phyloP scores from a whole-genome alignment of 495 filamentous ascomycete genomes.

The Penicillium arizonense region DNA sequence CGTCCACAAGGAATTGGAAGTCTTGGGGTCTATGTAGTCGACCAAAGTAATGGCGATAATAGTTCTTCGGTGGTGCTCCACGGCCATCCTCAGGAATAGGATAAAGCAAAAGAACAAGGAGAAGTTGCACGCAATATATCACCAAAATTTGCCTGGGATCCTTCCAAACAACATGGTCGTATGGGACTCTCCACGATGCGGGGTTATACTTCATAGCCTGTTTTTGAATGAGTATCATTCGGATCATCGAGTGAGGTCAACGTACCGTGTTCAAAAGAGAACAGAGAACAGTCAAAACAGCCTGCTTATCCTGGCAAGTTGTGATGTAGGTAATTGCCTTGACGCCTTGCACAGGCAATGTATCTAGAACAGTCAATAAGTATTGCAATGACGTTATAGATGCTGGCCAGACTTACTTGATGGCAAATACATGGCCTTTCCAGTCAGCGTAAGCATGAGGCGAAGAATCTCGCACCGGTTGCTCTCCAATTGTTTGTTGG shows the following conservation, averaged over 20 bases:
- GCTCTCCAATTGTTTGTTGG: slow-evolving; percentile 85
- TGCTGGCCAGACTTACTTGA: slow-evolving; percentile 51
- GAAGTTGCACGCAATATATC: slow-evolving; percentile 85
- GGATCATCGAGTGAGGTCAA: neutral
- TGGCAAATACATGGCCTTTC: slow-evolving; percentile 91
- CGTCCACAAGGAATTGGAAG: slow-evolving; percentile 96
- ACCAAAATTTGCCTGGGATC: slow-evolving; percentile 91
- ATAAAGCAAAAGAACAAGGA: slow-evolving; percentile 86
- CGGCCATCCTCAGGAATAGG: slow-evolving; percentile 78
- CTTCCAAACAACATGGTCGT: slow-evolving; percentile 90
- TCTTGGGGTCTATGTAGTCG: slow-evolving; percentile 91
- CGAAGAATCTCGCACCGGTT: slow-evolving; percentile 90
- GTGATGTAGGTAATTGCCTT: slow-evolving; percentile 87
- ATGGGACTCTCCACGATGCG: slow-evolving; percentile 89
- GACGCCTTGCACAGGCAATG: slow-evolving; percentile 81
- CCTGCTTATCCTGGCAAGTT: slow-evolving; percentile 85
- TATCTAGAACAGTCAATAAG: slow-evolving; percentile 39
- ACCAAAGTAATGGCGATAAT: slow-evolving; percentile 88
- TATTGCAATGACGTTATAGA: neutral
- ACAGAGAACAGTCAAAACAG: slow-evolving; percentile 84
- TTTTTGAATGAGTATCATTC: slow-evolving; percentile 2
- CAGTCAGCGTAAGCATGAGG: slow-evolving; percentile 78
- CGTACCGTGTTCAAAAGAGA: slow-evolving; percentile 94
- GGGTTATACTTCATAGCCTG: slow-evolving; percentile 97
- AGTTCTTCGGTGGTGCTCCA: slow-evolving; percentile 72